Conservation (phyloP, 208 protist species). For the Trypanosoma vivax region DNA sequence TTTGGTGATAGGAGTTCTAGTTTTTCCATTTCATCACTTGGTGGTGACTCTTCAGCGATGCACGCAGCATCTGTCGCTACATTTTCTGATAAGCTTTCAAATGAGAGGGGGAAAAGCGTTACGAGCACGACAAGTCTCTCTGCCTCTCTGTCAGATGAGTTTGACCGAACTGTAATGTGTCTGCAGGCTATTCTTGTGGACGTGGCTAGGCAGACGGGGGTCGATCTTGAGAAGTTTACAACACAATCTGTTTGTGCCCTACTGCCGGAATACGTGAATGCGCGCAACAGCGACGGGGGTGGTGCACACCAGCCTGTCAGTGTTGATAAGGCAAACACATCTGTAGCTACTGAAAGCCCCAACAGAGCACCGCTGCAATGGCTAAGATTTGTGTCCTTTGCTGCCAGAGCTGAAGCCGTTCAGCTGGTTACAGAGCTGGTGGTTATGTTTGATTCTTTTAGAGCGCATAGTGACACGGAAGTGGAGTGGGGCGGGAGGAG, state of each 20-base stretch:
- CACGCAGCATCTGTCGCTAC: not conserved
- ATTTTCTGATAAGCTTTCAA: not conserved
- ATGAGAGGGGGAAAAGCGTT: not conserved
- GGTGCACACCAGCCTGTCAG: not conserved
- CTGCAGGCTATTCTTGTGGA: constrained; percentile 22
- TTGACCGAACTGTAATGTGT: constrained; percentile 30
- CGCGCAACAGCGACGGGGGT: too few species aligned
- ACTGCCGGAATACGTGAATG: too few species aligned
- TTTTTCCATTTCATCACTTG: constrained; percentile 10
- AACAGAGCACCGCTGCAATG: constrained; percentile 22
- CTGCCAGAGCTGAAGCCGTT: constrained; percentile 37
- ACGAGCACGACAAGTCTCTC: not conserved
- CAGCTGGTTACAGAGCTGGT: constrained; percentile 50
- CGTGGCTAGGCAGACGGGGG: constrained; percentile 30
- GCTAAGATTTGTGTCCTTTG: constrained; percentile 35
- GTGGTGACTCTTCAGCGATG: constrained; percentile 13
- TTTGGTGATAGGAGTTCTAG: constrained; percentile 6
- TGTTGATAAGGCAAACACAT: not conserved
- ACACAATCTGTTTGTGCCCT: not conserved
- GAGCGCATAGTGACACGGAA: constrained; percentile 64
- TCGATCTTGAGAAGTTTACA: constrained; percentile 12
- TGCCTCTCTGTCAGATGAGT: constrained; percentile 36
- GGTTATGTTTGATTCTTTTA: constrained; percentile 63
- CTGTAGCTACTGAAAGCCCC: not conserved
- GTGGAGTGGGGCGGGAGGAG: constrained; percentile 25